Evolutionary conservation across 257 asterid species (phyloP), one percentile per base, ranked within the genome.

Genomic region (Knoxia roxburghii): DNA sequence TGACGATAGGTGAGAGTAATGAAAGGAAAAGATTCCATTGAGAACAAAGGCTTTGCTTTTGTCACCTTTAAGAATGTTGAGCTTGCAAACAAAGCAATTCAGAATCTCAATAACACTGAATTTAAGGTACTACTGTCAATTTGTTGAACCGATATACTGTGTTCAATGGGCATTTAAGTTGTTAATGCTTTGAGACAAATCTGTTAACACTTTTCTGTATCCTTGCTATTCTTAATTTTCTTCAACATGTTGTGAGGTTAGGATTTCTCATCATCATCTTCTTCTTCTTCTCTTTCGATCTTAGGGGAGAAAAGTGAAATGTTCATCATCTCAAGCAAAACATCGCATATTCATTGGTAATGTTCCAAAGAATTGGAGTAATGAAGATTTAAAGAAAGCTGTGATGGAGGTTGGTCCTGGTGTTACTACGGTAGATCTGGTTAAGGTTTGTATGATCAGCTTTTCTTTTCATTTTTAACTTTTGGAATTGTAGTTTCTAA

Each of bases 281-380:
- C 4, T 39, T 23, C 66, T 61, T 21, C 20, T 29, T 39, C 55
- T 39, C 78, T 18, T 53, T 2, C 26, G 1, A 54, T 0, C 57
- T 27, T 76, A 90, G 97, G 97, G 96, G 62, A 90, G 76, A 80
- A 88, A 45, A 83, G 66, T 90, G 57, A 86, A 78, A 76, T 88
- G 95, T 69, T 90, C 97, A 27, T 70, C 90, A 62, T 87, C 97
- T 77, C 96, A 91, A 81, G 96, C 97, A 67, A 91, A 91, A 67
- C 79, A 88, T 75, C 83, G 86, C 77, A 72, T 91, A 61, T 91
- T 89, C 75, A 88, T 91, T 57, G 95, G 97, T 65, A 91, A 91
- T 78, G 77, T 91, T 61, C 97, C 97, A 37, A 85, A 83, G 69
- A 73, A 69, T 70, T 91, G 97, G 97, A 86, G 79, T 61, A 93